These are phyloP conservation scores for Crithidia expoeki DNA, from an alignment of 208 protist species.

Conservation along the genomic window DNA sequence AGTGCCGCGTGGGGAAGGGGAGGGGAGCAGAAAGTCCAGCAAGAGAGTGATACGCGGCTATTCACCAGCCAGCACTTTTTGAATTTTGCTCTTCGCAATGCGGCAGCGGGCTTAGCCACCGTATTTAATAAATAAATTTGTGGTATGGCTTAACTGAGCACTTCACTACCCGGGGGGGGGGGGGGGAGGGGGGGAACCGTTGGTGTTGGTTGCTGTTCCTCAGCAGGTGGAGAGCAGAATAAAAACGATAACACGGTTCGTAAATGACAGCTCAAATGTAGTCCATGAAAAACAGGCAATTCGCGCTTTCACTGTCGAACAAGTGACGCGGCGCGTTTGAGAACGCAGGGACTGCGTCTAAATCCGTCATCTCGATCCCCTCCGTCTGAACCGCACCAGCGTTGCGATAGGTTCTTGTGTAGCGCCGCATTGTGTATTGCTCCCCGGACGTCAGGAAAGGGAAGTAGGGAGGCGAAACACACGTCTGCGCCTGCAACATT, in stretches of 20 bases:
- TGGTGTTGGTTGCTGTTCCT: too few relatives aligned
- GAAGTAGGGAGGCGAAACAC: neutral
- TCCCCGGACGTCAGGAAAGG: neutral
- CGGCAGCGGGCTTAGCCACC: too few relatives aligned
- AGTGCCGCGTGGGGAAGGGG: too few relatives aligned
- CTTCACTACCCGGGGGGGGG: too few relatives aligned
- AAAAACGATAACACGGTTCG: slow-evolving; percentile 3
- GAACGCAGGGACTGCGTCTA: neutral
- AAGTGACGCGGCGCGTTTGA: neutral
- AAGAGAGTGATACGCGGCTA: too few relatives aligned
- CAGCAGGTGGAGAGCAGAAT: slow-evolving; percentile 2
- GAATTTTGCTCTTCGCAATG: too few relatives aligned
- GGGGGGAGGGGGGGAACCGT: too few relatives aligned
- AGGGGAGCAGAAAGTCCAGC: too few relatives aligned
- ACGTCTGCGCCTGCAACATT: neutral
- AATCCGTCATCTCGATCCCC: neutral
- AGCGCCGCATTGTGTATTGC: slow-evolving; percentile 10
- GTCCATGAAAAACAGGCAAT: slow-evolving; percentile 6
- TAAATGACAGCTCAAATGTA: neutral
- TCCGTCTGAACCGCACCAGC: neutral
- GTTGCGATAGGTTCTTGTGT: neutral
- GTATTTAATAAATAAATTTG: too few relatives aligned
- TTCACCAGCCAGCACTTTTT: too few relatives aligned
- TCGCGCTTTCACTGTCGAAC: neutral
- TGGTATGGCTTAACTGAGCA: too few relatives aligned